These are phyloP conservation scores for Huntiella decipiens DNA, from an alignment of 2,329 filamentous ascomycete species.

Conservation along the genomic window DNA sequence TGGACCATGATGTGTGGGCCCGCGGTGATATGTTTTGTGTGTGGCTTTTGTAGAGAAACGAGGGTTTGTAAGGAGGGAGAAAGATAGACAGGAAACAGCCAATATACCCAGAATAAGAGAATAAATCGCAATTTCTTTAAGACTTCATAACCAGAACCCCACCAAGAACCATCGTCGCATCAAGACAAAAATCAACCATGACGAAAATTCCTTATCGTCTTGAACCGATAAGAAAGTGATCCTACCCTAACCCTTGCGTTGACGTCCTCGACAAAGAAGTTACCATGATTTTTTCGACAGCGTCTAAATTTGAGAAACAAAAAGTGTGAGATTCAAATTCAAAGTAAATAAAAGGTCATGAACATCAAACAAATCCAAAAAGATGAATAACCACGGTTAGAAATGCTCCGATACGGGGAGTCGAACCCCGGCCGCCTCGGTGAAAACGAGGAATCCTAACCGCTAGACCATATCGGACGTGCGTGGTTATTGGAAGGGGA, in stretches of 20 bases:
- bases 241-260: too few species aligned
- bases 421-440: constrained; percentile 6
- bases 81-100: too few species aligned
- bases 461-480: neutral
- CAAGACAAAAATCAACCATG: too few species aligned
- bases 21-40: neutral
- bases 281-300: too few species aligned
- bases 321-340: neutral
- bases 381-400: neutral
- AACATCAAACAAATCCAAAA: neutral
- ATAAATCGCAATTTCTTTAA: too few species aligned
- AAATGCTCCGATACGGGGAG: constrained; percentile 10
- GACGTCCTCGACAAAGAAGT: too few species aligned
- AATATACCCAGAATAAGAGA: too few species aligned
- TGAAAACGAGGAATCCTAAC: too few species aligned
- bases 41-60: neutral
- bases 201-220: too few species aligned
- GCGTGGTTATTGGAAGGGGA: neutral
- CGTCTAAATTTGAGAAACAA: neutral
- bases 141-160: too few species aligned
- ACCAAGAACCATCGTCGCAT: too few species aligned
- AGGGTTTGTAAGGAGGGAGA: neutral
- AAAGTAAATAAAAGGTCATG: neutral
- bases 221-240: too few species aligned
- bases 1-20: constrained; percentile 28